Evolutionary conservation across 805 yeast species (phyloP).

Genomic region (Candida koratica): DNA sequence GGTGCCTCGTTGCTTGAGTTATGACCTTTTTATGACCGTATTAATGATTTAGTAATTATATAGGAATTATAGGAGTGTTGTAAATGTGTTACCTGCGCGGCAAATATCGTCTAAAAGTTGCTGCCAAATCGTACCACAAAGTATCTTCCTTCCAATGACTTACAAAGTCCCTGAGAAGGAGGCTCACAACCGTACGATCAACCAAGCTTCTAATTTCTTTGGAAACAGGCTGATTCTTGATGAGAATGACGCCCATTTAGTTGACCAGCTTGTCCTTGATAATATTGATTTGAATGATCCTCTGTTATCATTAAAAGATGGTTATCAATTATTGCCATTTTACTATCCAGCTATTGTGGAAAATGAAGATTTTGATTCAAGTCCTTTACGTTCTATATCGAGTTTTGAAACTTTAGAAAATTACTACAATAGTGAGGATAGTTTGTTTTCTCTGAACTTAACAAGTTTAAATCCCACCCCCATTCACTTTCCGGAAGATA

Average conservation of each 20-base stretch:
- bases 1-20: conserved; percentile 41
- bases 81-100: no score
- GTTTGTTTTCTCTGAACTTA: background rate
- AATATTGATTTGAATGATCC: background rate
- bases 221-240: no score
- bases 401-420: background rate
- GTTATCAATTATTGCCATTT: background rate
- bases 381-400: background rate
- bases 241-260: no score
- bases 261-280: conserved; percentile 1
- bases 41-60: no score
- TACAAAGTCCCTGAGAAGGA: no score
- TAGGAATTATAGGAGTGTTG: no score
- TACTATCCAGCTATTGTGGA: background rate
- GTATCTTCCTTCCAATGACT: no score
- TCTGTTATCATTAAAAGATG: background rate
- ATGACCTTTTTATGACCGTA: no score
- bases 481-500: background rate
- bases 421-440: background rate
- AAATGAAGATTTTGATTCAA: background rate
- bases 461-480: background rate
- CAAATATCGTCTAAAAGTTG: no score
- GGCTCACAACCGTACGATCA: no score
- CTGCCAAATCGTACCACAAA: no score
- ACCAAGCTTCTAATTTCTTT: no score